Evolutionary conservation across 129 eudicot species (phyloP).

Genomic region (Flaveria linearis): DNA sequence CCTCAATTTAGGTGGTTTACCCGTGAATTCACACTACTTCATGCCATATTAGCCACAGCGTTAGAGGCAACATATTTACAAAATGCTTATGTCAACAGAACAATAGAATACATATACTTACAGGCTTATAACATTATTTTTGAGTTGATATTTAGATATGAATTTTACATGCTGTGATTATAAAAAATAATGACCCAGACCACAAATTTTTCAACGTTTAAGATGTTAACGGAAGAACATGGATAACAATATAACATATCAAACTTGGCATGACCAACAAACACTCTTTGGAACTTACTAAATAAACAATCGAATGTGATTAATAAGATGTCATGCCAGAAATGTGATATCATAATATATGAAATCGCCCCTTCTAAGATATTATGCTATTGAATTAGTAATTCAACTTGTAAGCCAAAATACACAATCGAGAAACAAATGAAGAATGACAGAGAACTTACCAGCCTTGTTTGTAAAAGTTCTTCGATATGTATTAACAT

Average conservation of each 20-base stretch:
- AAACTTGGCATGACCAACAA: background rate
- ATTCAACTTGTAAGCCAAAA: too few species aligned
- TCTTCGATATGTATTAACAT: slow-evolving; percentile 70
- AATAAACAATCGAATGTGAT: too few species aligned
- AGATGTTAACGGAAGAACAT: too few species aligned
- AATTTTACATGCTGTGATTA: background rate
- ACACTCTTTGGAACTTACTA: background rate
- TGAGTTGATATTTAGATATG: too few species aligned
- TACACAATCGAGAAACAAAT: too few species aligned
- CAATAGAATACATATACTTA: background rate
- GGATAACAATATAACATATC: background rate
- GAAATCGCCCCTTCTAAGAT: too few species aligned
- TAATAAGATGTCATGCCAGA: too few species aligned
- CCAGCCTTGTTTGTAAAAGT: slow-evolving; percentile 62
- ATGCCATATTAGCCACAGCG: background rate
- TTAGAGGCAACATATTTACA: background rate
- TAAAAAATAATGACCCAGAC: background rate
- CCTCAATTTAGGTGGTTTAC: too few species aligned
- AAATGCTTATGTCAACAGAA: too few species aligned
- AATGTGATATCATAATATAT: background rate
- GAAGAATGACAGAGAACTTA: slow-evolving; percentile 10
- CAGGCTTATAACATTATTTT: too few species aligned
- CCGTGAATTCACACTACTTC: too few species aligned
- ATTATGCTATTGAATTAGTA: too few species aligned
- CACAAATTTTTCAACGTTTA: background rate